Conservation (phyloP, 805 yeast genomes). For the Saccharomycopsis vini region DNA sequence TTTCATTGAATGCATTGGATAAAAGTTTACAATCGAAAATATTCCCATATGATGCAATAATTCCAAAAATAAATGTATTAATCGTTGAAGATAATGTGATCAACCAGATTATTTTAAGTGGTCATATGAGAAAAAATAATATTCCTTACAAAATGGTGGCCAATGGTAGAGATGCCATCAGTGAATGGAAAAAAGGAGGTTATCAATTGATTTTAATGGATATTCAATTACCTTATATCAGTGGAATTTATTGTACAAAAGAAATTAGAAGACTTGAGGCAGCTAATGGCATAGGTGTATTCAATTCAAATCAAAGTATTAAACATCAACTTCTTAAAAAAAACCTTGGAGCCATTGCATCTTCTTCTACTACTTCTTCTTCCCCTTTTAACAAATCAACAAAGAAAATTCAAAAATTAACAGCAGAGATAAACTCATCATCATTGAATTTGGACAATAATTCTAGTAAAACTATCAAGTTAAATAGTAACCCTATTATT, state of each 20-base stretch:
- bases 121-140: slow-evolving; percentile 76
- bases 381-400: too few relatives aligned
- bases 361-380: too few relatives aligned
- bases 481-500: not conserved
- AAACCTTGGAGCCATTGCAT: not conserved
- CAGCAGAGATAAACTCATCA: not conserved
- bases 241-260: slow-evolving; percentile 91
- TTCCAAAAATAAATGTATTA: slow-evolving; percentile 82
- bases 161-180: slow-evolving; percentile 91
- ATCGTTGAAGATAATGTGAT: slow-evolving; percentile 96
- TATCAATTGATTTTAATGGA: slow-evolving; percentile 95
- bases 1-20: slow-evolving; percentile 8
- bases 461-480: too few relatives aligned
- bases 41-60: slow-evolving; percentile 38
- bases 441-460: not conserved
- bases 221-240: slow-evolving; percentile 89
- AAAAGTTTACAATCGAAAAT: slow-evolving; percentile 14
- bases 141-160: slow-evolving; percentile 81
- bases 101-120: slow-evolving; percentile 84
- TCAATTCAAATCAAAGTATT: slow-evolving; percentile 1
- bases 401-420: not conserved
- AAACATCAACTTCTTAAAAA: not conserved
- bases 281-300: slow-evolving; percentile 61
- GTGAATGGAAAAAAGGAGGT: slow-evolving; percentile 91
- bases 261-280: slow-evolving; percentile 82